Evolutionary conservation across 352 stramenopile genomes (phyloP).

Genomic region (Pythium brachiatum): DNA sequence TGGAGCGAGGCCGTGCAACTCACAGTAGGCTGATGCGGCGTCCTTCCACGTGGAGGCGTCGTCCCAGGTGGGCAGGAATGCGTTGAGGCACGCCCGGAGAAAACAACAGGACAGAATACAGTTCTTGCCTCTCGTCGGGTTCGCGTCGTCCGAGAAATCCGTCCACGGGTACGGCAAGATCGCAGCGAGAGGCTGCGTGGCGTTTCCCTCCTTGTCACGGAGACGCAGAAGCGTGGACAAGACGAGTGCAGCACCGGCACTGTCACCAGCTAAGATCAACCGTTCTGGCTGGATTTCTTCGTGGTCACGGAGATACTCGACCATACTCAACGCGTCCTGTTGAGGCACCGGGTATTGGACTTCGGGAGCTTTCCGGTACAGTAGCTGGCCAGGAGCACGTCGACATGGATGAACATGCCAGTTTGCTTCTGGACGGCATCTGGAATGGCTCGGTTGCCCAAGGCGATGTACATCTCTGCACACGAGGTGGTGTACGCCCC

Average conservation of each 20-base stretch:
- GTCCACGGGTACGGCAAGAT: conserved; percentile 35
- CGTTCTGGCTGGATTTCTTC: conserved; percentile 32
- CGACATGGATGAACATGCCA: conserved; percentile 23
- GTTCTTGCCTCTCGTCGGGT: conserved; percentile 22
- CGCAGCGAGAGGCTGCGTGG: conserved; percentile 32
- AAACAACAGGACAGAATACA: conserved; percentile 33
- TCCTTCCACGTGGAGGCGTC: neutral
- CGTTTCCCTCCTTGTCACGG: conserved; percentile 13
- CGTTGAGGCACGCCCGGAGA: neutral
- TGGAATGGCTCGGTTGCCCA: conserved; percentile 34
- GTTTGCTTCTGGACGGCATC: conserved; percentile 22
- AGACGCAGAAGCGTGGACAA: conserved; percentile 43
- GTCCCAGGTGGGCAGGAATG: neutral
- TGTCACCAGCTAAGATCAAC: conserved; percentile 46
- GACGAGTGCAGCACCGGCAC: conserved; percentile 36
- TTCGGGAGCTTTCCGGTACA: conserved; percentile 48
- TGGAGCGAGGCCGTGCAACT: conserved; percentile 35
- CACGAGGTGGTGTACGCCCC: conserved; percentile 43
- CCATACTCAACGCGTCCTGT: conserved; percentile 39
- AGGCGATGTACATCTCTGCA: conserved; percentile 40
- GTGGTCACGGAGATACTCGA: conserved; percentile 38
- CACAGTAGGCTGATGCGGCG: conserved; percentile 23
- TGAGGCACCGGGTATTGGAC: conserved; percentile 37
- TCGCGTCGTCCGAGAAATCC: conserved; percentile 22
- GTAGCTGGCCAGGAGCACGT: conserved; percentile 52